Conservation (phyloP, 73 alveolate genomes). For the Paramecium caudatum region DNA sequence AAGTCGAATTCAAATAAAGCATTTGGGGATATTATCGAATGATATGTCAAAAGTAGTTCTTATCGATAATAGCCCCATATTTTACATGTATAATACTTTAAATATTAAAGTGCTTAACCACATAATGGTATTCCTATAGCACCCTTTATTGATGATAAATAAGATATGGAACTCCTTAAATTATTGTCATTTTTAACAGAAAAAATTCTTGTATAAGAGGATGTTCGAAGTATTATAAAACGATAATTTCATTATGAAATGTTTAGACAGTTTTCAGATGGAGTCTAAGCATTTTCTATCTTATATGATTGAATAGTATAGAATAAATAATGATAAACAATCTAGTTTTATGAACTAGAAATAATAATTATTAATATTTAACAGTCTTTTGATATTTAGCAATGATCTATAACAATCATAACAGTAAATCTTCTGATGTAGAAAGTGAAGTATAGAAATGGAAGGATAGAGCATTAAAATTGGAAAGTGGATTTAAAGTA, state of each 20-base stretch:
- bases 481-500: slow-evolving; percentile 51
- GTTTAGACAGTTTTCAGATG: slow-evolving; percentile 22
- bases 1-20: neutral
- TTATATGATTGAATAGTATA: slow-evolving; percentile 8
- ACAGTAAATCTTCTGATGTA: slow-evolving; percentile 5
- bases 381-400: slow-evolving; percentile 17
- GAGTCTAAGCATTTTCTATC: neutral
- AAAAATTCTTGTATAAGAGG: neutral
- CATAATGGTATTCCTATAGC: slow-evolving; percentile 26
- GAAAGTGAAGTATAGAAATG: slow-evolving; percentile 37
- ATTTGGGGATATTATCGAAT: slow-evolving; percentile 14
- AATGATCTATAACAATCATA: slow-evolving; percentile 25
- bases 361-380: slow-evolving; percentile 6
- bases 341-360: neutral
- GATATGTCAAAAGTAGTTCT: neutral
- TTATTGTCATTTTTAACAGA: neutral
- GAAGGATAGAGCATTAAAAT: slow-evolving; percentile 1
- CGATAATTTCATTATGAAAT: neutral
- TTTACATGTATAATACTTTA: neutral
- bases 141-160: neutral
- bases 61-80: slow-evolving; percentile 17
- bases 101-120: neutral
- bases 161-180: neutral
- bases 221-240: neutral
- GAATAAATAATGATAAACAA: neutral